A percentile compares a stretch with the other conserved stretches of the same genome.
These are phyloP conservation scores for Chaetomium sp. DNA, from an alignment of 2,329 filamentous ascomycete genomes.

Conservation along the genomic window DNA sequence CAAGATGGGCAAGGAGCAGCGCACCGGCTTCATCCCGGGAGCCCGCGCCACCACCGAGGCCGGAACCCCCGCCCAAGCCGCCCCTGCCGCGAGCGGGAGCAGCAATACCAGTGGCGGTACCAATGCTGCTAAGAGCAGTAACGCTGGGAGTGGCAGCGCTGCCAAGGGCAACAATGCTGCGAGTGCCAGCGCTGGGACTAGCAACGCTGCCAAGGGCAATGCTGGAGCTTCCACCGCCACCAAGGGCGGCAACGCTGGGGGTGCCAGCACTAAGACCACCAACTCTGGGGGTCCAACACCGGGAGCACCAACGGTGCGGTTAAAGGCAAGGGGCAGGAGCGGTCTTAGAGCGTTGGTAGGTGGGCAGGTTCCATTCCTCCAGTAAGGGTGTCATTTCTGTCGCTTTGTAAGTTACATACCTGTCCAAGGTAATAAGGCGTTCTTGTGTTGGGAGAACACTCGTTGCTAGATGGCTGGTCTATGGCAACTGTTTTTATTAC, in stretches of 20 bases:
- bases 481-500: too few relatives aligned
- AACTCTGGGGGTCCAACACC: not conserved
- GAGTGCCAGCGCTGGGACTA: not conserved
- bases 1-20: not conserved
- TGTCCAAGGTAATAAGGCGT: too few relatives aligned
- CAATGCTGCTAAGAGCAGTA: not conserved
- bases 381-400: not conserved
- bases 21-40: slow-evolving; percentile 1
- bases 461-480: too few relatives aligned
- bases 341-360: not conserved
- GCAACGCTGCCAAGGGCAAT: not conserved
- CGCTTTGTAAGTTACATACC: not conserved
- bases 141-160: not conserved
- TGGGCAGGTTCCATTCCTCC: not conserved
- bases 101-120: too few relatives aligned
- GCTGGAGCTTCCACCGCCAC: not conserved
- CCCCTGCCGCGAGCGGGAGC: not conserved
- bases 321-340: not conserved
- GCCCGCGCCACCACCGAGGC: not conserved
- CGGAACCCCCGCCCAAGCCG: not conserved
- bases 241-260: not conserved
- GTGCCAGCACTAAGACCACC: not conserved
- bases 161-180: not conserved
- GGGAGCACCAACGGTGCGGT: too few relatives aligned
- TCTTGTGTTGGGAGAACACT: too few relatives aligned